Base-by-base conservation (phyloP, 1,284 basidiomycete genomes). In the Lentinula novae-zelandiae region DNA sequence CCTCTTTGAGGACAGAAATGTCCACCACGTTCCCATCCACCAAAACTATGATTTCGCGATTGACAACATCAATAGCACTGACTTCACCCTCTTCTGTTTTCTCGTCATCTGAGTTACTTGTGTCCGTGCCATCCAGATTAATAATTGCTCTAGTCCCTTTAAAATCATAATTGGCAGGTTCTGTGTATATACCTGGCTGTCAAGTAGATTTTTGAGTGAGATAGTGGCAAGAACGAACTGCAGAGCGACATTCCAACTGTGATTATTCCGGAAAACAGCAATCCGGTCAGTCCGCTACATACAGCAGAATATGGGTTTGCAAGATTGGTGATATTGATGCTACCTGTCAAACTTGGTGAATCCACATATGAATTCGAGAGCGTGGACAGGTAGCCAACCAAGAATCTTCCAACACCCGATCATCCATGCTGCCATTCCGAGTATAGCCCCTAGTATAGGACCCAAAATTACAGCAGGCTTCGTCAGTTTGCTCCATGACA, bases 351-450 rank as follows among this genome's bases (percentile, higher is more conserved):
- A 20, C 7, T 7, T 34, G 34, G 27, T 46, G 10, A 38, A 51
- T 38, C 17, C 57, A 10, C 3, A 27, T 27, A 27, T 27, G 17
- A 27, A 13, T 15, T 15, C 20, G n/a, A 53, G 38, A 53, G 38
- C 9, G 7, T 33, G 39, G 10, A 48, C 20, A 20, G 9, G 27
- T 4, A 34, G 62, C 67, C 15, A 62, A 74, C 80, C 81, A 57
- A 76, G 81, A 55, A 79, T 80, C 67, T 82, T 80, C 73, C 72
- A 76, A 64, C 80, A 82, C 0, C 79, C 76, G 10, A 82, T 71
- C 74, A 82, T 79, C 80, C 80, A 83, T 13, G 80, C 79, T 0
- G 78, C 49, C 75, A 82, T 80, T 5, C 79, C 80, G 44, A 78
- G 66, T 5, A 73, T 63, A 20, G 78, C 77, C 0, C 80, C 80